Evolutionary conservation across 148 eudicot species (phyloP), one percentile per base, ranked within the genome.

Genomic region (Silene uniflora): DNA sequence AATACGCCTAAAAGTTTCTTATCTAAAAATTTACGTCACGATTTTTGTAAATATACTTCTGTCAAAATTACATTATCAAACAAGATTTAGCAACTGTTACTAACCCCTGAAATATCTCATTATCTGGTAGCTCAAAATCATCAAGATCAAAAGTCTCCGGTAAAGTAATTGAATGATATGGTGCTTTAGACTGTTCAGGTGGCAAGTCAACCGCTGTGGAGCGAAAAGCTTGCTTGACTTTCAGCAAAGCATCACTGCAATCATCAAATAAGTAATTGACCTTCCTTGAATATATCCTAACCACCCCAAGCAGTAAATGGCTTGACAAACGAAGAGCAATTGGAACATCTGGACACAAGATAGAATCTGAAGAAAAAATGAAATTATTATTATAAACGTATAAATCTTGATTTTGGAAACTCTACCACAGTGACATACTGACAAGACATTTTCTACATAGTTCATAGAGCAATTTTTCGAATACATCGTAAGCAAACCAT

Each of bases 141-240:
- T 95, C 99, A 76, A 95, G 97, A 85, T 95, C 97, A 82, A 95
- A 95, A 69, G 97, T 95, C 86, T 95, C 99, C 14, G 99, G 99
- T 78, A 95, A 83, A 63, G 99, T 92, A 77, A 95, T 92, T 23
- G 99, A 90, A 79, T 95, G 99, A 77, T 92, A 92, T n/a, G 97
- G 99, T 19, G 99, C 99, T 81, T 90, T 92, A 32, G 99, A 88
- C 79, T 92, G 91, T 82, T 94, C 99, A 70, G 97, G 97, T 22
- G 97, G 99, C 66, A 95, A 91, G 85, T 95, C 97, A 75, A 95
- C 97, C 32, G 96, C 91, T 27, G 97, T 79, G 10, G 99, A 90
- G 70, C 97, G 96, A 83, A 92, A 95, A 32, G 97, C 99, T 84
- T 92, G 97, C 84, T 89, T 92, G 69, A 95, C 82, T 82, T 92